These are phyloP conservation scores for Nicotiana attenuata DNA, from an alignment of 257 asterid species.

Conservation along the genomic window DNA sequence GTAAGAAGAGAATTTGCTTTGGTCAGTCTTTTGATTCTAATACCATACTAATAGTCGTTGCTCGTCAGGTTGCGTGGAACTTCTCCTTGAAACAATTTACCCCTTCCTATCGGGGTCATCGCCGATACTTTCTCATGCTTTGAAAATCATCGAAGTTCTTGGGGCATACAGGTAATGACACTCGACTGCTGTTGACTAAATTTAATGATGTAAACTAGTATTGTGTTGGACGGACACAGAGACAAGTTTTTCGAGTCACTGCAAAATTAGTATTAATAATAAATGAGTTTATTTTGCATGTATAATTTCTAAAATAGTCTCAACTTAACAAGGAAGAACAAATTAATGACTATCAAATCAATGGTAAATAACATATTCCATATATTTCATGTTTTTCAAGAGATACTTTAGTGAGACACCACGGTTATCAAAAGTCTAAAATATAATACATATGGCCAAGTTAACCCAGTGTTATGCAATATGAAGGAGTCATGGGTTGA, in stretches of 20 bases:
- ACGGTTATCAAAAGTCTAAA: background rate
- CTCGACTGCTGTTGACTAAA: background rate
- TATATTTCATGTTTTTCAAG: background rate
- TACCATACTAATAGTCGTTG: slow-evolving; percentile 13
- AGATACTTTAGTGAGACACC: background rate
- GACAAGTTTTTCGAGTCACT: background rate
- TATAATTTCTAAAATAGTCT: background rate
- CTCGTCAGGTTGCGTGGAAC: slow-evolving; percentile 88
- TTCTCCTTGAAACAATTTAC: slow-evolving; percentile 81
- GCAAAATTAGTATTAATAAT: background rate
- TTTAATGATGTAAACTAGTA: background rate
- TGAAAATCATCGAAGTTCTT: slow-evolving; percentile 90
- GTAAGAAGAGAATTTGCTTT: slow-evolving; percentile 40
- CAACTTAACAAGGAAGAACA: background rate
- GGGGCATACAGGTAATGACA: slow-evolving; percentile 80
- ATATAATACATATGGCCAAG: slow-evolving; percentile 4
- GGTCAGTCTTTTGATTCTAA: slow-evolving; percentile 5
- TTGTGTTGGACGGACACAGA: background rate
- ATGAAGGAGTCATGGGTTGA: background rate
- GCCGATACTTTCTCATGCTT: slow-evolving; percentile 65
- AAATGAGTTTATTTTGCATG: background rate
- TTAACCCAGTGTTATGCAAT: background rate
- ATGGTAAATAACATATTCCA: background rate
- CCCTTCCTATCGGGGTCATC: slow-evolving; percentile 87
- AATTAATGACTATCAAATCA: background rate